Base-by-base conservation (phyloP, 2,329 filamentous ascomycete species). In the Emergomyces orientalis region DNA sequence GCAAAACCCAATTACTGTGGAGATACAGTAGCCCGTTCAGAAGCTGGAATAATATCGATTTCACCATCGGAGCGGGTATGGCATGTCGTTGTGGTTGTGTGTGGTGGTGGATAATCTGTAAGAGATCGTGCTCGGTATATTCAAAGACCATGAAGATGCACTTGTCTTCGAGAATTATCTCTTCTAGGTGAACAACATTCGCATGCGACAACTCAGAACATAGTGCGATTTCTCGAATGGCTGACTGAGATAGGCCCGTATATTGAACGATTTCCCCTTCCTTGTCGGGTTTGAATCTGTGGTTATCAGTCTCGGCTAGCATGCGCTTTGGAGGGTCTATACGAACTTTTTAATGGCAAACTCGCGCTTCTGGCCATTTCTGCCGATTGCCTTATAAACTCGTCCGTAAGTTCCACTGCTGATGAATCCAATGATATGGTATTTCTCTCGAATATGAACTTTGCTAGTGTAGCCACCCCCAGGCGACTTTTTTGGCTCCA, bases 131-230 rank as follows among this genome's bases (percentile, higher is more conserved):
- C 76, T 99, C 94, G 68, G 94, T 94, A 75, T 96, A 99, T 75
- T 97, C 94, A 70, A 99, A 97, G 1, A 99, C 92, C 89, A 99
- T 99, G 77, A 92, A 99, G 74, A 99, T 97, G 78, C 92, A 97
- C 79, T 97, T 97, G 76, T 96, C 92, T 77, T 99, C 93, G 2
- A 99, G 82, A 70, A 99, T 96, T 71, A 96, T 97, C 77, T 99
- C 94, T 65, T 93, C 86, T 1, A 97, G 85, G 64, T 88, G 86
- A 68, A 99, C 93, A 41, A 99, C 87, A 73, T 97, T 97, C 63
- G 85, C 81, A 74, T 99, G 91, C 63, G 84, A 86, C 32, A 99
- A 82, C 73, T 99, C 94, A 45, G 90, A 94, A 77, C 94, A 99
- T 0, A 99, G 81, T 19, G 93, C 91, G 91, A 99, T 99, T 76